A percentile compares a stretch with the other conserved stretches of the same genome.
Conservation (phyloP, 2,329 filamentous ascomycete species). For the Daldinia eschscholtzii region DNA sequence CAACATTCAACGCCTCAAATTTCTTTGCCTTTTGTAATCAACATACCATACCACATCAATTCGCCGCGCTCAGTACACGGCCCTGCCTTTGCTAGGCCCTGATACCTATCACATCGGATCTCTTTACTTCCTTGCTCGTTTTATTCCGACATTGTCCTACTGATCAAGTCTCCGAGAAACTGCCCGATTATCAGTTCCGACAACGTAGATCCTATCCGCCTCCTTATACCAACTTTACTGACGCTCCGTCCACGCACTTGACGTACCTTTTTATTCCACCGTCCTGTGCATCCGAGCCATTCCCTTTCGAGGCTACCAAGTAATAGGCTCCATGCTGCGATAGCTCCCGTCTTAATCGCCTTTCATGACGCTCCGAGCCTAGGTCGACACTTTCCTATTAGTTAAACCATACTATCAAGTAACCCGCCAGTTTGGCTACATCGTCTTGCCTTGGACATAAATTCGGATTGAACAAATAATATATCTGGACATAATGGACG, state of each 20-base stretch:
- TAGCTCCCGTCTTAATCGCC: constrained; percentile 35
- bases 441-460: constrained; percentile 23
- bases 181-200: background rate
- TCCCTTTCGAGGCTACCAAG: constrained; percentile 3
- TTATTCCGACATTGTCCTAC: constrained; percentile 13
- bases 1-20: constrained; percentile 35
- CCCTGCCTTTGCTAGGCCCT: constrained; percentile 31
- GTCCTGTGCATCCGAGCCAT: background rate
- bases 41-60: constrained; percentile 16
- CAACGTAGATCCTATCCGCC: constrained; percentile 1
- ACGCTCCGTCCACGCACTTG: background rate
- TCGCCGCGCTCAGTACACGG: constrained; percentile 31
- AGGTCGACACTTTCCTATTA: constrained; percentile 20
- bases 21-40: constrained; percentile 28
- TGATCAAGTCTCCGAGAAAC: constrained; percentile 11
- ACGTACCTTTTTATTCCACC: background rate
- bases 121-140: constrained; percentile 16
- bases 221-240: background rate
- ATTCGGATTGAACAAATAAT: constrained; percentile 32
- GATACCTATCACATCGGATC: constrained; percentile 20
- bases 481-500: constrained; percentile 62
- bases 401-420: constrained; percentile 10
- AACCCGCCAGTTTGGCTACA: constrained; percentile 14
- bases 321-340: constrained; percentile 38
- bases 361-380: constrained; percentile 44